phyloP scores from a whole-genome alignment of 768 basidiomycete species.

The Arthromyces matolae region DNA sequence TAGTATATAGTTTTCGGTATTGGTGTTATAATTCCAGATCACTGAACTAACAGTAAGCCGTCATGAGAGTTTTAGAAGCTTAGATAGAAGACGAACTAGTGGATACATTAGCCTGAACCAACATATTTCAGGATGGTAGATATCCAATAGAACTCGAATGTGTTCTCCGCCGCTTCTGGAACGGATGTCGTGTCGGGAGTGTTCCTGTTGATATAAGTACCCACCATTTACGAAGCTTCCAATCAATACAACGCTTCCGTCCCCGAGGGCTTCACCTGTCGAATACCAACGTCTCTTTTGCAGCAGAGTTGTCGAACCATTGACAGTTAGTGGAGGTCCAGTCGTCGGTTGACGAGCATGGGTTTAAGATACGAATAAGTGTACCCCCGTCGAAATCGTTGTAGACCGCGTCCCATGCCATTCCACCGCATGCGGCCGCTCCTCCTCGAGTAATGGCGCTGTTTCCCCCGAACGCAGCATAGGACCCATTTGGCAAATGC shows the following conservation, averaged over 20 bases:
- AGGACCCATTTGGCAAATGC: conserved; percentile 80
- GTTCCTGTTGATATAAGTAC: conserved; percentile 76
- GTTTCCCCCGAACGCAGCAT: conserved; percentile 73
- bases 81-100: conserved; percentile 45
- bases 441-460: conserved; percentile 69
- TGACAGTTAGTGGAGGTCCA: conserved; percentile 50
- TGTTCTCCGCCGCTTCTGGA: conserved; percentile 68
- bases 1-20: conserved; percentile 61
- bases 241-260: conserved; percentile 77
- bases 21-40: conserved; percentile 50
- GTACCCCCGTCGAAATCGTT: conserved; percentile 77
- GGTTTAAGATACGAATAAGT: conserved; percentile 77
- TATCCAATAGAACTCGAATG: conserved; percentile 79
- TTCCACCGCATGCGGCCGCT: conserved; percentile 47
- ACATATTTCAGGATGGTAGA: conserved; percentile 74
- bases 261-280: conserved; percentile 64
- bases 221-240: conserved; percentile 80
- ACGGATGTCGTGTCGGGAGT: conserved; percentile 63
- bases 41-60: conserved; percentile 25
- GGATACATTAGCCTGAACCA: conserved; percentile 81
- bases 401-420: conserved; percentile 66
- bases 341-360: conserved; percentile 54
- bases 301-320: conserved; percentile 70
- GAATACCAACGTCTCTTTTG: conserved; percentile 76
- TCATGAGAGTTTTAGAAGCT: conserved; percentile 4